Evolutionary conservation across 768 basidiomycete species (phyloP), one percentile per base, ranked within the genome.

Genomic region (Suillus subalutaceus): DNA sequence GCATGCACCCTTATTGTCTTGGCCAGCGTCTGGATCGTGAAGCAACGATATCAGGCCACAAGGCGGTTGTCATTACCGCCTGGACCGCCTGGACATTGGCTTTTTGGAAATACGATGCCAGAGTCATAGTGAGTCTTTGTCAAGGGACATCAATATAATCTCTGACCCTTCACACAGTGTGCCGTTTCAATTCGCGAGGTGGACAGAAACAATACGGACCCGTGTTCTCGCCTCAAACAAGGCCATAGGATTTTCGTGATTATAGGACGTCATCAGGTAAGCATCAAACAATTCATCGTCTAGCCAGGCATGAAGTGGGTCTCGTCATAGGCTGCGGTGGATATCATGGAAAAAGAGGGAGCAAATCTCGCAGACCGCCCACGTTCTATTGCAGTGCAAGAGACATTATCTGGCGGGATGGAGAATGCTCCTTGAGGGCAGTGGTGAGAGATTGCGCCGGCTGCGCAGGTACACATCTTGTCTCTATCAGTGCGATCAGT

Each of bases 181-280:
- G 23, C 15, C 74, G 67, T 13, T 63, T 72, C 67, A 37, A 35
- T 87, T 86, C 58, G 84, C 88, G 38, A 80, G 84, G 70, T 85
- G 86, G 83, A 86, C 84, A 3, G 79, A 88, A n/a, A 69, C 70
- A 81, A 66, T 89, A 89, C 69, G 88, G 89, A 0, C 87, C 88
- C 0, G 80, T 90, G 0, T 87, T 88, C 67, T 81, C 84, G 0
- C 72, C n/a, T 89, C 1, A 79, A 82, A 6, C 83, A 85, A 68
- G 87, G 88, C 1, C 6, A 46, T 13, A 52, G 53, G 2, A 12
- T 65, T 4, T 71, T 68, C 13, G 63, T 75, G 1, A 32, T 75
- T 20, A 72, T 75, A 10, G 75, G 73, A 0, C 71, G 74, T 59
- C 63, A 75, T 55, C 66, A 48, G 72, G 18, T 43, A 46, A 67